Conservation (phyloP, 2,329 filamentous ascomycete species). For the Arthrobotrys musiformis region DNA sequence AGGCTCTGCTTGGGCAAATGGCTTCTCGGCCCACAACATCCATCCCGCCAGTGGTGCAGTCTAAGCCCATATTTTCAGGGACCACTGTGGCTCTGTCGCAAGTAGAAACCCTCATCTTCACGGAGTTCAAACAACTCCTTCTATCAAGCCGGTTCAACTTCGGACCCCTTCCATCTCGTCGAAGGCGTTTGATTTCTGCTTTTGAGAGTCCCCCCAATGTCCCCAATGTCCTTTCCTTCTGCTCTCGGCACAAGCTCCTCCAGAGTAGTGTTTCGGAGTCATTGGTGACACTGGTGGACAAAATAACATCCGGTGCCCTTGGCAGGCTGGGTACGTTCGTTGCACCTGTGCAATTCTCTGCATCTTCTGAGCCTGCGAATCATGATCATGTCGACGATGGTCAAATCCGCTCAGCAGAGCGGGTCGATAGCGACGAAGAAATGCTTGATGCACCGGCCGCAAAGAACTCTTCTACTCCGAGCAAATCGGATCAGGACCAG, state of each 20-base stretch:
- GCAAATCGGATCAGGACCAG: not conserved
- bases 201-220: not conserved
- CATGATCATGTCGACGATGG: not conserved
- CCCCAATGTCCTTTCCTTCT: constrained; percentile 13
- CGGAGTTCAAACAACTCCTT: constrained; percentile 26
- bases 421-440: not conserved
- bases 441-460: not conserved
- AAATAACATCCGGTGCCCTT: not conserved
- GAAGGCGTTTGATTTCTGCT: not conserved
- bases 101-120: constrained; percentile 7
- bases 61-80: not conserved
- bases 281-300: not conserved
- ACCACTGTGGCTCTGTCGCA: not conserved
- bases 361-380: no score
- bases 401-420: not conserved
- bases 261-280: not conserved
- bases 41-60: not conserved
- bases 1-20: not conserved
- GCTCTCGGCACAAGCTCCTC: not conserved
- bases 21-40: not conserved
- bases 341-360: not conserved
- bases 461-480: not conserved
- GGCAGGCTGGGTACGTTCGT: not conserved
- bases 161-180: constrained; percentile 1
- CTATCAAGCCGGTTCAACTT: not conserved